Conservation (phyloP, 768 basidiomycete genomes). For the Tubosaeta brunneosetosa region DNA sequence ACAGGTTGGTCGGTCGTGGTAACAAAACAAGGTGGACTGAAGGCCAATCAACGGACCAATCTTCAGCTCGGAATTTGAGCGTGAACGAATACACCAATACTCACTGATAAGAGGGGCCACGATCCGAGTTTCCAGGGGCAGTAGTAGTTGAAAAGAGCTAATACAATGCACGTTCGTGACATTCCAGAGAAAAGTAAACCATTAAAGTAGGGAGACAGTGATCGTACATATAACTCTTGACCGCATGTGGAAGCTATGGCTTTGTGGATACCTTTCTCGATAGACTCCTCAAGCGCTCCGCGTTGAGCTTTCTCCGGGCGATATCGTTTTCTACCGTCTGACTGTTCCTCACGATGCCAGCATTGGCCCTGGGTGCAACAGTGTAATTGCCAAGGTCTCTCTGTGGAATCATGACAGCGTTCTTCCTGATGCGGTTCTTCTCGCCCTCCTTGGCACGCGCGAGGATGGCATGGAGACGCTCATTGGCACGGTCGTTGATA, state of each 20-base stretch:
- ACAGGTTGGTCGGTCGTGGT: not conserved
- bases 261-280: conserved; percentile 44
- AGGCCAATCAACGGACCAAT: not conserved
- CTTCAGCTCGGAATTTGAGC: not conserved
- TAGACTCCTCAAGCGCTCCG: conserved; percentile 64
- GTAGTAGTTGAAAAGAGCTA: not conserved
- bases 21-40: not conserved
- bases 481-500: conserved; percentile 36
- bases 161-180: not conserved
- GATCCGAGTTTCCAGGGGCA: too few relatives aligned
- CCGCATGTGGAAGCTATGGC: conserved; percentile 7
- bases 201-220: not conserved
- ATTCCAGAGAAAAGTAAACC: not conserved
- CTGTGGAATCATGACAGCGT: conserved; percentile 81
- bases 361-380: conserved; percentile 62
- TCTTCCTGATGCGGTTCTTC: conserved; percentile 64
- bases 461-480: conserved; percentile 65
- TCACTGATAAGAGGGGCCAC: too few relatives aligned
- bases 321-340: conserved; percentile 68
- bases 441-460: conserved; percentile 64
- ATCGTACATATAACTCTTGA: conserved; percentile 4
- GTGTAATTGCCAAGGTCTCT: conserved; percentile 73
- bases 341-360: conserved; percentile 44
- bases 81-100: too few relatives aligned
- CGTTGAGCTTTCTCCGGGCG: conserved; percentile 68